Evolutionary conservation across 306 rosid genomes (phyloP), one percentile per base, ranked within the genome.

Genomic region (Vigna reflexopilosa): DNA sequence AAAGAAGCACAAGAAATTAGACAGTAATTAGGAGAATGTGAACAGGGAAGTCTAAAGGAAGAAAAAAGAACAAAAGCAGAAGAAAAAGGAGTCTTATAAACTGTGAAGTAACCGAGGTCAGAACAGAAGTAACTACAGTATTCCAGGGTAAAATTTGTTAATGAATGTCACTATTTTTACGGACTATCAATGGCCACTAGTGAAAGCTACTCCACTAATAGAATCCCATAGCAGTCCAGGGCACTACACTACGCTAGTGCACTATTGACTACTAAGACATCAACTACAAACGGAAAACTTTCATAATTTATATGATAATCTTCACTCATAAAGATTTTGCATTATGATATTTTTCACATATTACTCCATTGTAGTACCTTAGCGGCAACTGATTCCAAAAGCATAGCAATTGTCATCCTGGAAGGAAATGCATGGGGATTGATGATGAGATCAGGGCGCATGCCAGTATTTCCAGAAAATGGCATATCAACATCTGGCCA

Each of bases 371-470:
- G 24, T 9, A 40, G 70, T 88, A 92, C 99, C 99, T 95, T 95
- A 16, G 99, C 98, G 74, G 99, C 98, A 68, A 93, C 92, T 36
- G 98, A 95, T 83, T 95, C 98, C 91, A 95, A 81, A 83, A 95
- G 97, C 99, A 93, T 95, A 28, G 97, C 98, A 86, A 95, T 95
- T 14, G 99, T 95, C 99, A 95, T 95, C 80, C 99, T 86, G n/a
- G 98, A 95, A 78, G 99, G 99, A 86, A 95, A 95, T 75, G 99
- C 99, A 83, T 95, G 99, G 26, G 99, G 99, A 84, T 95, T 95
- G 58, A 95, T 95, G 45, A 95, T 95, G 65, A 95, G 95, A 93
- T 95, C 99, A 19, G 99, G 99, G 19, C 99, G 98, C 98, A 95
- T 91, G 61, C 99, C 99, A 2, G 96, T 87, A 65, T 47, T 83